Conservation (phyloP, 2,329 filamentous ascomycete genomes). For the Mycosphaerelloides madeirae region DNA sequence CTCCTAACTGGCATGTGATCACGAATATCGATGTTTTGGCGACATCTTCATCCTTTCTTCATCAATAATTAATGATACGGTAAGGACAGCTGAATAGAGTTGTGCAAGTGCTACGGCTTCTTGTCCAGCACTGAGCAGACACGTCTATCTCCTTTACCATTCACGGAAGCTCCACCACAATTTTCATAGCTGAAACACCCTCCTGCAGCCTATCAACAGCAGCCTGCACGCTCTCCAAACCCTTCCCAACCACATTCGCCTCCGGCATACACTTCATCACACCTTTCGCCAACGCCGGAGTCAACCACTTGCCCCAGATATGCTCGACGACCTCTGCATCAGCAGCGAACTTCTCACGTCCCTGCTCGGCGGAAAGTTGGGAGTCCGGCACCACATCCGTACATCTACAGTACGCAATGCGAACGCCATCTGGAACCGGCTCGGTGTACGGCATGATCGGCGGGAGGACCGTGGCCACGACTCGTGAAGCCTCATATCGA, state of each 20-base stretch:
- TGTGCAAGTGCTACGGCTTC: background rate
- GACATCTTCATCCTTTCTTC: too few relatives aligned
- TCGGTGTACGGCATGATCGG: constrained; percentile 3
- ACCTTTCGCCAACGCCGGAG: constrained; percentile 36
- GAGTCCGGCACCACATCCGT: background rate
- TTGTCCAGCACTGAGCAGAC: too few relatives aligned
- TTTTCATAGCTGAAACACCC: constrained; percentile 17
- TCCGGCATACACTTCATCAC: constrained; percentile 38
- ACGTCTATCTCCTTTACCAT: too few relatives aligned
- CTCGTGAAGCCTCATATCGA: constrained; percentile 1
- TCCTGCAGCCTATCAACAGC: constrained; percentile 42
- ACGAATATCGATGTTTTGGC: too few relatives aligned
- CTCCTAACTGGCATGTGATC: too few relatives aligned
- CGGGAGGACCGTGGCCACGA: constrained; percentile 17
- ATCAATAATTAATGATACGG: too few relatives aligned
- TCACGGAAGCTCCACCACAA: constrained; percentile 34
- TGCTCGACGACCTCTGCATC: constrained; percentile 4
- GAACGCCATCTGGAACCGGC: constrained; percentile 7
- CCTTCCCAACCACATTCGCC: constrained; percentile 38
- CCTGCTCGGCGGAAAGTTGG: too few relatives aligned
- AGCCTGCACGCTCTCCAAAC: constrained; percentile 41
- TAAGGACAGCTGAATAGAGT: too few relatives aligned
- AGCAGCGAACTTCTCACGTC: too few relatives aligned
- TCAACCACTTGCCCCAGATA: constrained; percentile 35
- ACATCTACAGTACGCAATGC: constrained; percentile 5